Evolutionary conservation across 129 eudicot genomes (phyloP).

Genomic region (Ambrosia trifida): DNA sequence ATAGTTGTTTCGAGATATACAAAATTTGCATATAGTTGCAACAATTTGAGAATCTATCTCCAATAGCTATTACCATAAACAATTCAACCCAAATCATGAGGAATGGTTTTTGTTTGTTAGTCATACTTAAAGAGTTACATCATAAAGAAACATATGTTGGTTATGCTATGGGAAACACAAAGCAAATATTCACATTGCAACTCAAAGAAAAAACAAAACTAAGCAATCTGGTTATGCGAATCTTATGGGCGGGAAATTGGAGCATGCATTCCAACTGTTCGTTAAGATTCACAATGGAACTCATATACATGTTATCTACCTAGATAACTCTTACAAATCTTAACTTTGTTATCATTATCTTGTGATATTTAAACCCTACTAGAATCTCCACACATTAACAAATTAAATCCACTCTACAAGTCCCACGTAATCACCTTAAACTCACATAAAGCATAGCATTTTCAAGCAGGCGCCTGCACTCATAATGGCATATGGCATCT

Average conservation of each 20-base stretch:
- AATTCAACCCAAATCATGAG: neutral
- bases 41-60: neutral
- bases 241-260: neutral
- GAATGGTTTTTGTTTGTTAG: neutral
- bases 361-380: neutral
- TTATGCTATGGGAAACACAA: constrained; percentile 9
- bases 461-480: neutral
- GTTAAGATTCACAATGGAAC: neutral
- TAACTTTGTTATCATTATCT: neutral
- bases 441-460: neutral
- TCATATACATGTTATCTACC: neutral
- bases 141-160: neutral
- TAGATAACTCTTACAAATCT: neutral
- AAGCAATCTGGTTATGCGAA: constrained; percentile 1
- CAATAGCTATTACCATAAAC: neutral
- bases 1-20: neutral
- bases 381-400: neutral
- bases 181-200: neutral
- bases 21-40: neutral
- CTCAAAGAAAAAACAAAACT: neutral
- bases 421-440: neutral
- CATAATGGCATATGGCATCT: constrained; percentile 11
- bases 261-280: neutral
- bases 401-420: neutral
- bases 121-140: neutral